Evolutionary conservation across 305 asterid genomes (phyloP), one percentile per base, ranked within the genome.

Genomic region (Coffea humblotiana): DNA sequence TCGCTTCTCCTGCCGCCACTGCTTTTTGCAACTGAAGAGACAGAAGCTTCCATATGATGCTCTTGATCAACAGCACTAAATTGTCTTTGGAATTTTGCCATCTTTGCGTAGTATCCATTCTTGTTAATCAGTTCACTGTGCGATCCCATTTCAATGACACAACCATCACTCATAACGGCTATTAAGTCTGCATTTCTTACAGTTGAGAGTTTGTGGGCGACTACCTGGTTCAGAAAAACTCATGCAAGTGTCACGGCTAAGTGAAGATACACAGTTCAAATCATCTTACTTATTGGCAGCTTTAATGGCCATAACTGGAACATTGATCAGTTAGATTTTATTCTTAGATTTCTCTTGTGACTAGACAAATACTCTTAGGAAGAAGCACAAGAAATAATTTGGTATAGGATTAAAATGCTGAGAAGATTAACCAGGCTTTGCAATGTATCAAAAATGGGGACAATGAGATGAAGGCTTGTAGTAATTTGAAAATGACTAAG

Each of bases 131-230:
- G 92, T 10, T 91, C 93, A 13, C 79, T 80, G 87, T 94, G 98
- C 8, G 90, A 82, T 58, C 98, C 97, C 21, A 78, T 75, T 80
- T 94, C 98, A 8, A 80, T 90, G 25, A 94, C 81, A 76, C 80
- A 77, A 13, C 98, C 97, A 2, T 29, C 69, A 43, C 86, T 87
- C 52, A 94, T 87, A 16, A 91, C 97, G 58, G 92, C 97, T 10
- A 94, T 92, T 75, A 88, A 8, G 45, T 94, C 97, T 25, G 98
- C 96, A 37, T 92, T 90, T 87, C 90, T 84, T 76, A 94, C 84
- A 0, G 98, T 94, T 25, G 98, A 85, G 35, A 94, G 93, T 88
- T 92, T 94, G 78, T 94, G 98, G n/a, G 97, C 98, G 11, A 94
- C 93, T 37, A 94, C 97, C 98, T 90, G 89, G 60, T 66, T 51